phyloP scores from a whole-genome alignment of 1,284 basidiomycete genomes.

The Psilocybe mexicana region DNA sequence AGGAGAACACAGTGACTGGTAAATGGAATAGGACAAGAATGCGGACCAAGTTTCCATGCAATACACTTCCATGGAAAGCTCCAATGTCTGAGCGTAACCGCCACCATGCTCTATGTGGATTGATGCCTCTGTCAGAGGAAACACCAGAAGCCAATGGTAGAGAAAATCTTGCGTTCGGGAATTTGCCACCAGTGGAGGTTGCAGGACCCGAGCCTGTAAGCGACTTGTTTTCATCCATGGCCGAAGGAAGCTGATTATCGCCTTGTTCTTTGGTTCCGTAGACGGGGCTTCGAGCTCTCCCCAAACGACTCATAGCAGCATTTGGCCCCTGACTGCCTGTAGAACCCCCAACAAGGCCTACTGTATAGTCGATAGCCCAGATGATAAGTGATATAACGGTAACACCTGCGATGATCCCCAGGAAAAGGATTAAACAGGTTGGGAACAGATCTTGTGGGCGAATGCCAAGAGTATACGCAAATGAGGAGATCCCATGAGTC shows the following conservation, averaged over 20 bases:
- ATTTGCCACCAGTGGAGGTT: constrained; percentile 10
- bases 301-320: constrained; percentile 29
- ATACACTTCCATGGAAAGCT: constrained; percentile 74
- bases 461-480: constrained; percentile 80
- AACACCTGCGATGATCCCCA: constrained; percentile 74
- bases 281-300: constrained; percentile 54
- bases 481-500: constrained; percentile 70
- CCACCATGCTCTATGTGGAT: constrained; percentile 51
- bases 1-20: constrained; percentile 89
- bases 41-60: constrained; percentile 90
- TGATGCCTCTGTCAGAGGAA: constrained; percentile 33
- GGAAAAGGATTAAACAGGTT: constrained; percentile 81
- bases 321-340: constrained; percentile 25
- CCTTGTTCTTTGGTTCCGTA: constrained; percentile 34
- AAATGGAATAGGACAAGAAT: constrained; percentile 91
- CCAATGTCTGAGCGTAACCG: constrained; percentile 60
- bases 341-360: constrained; percentile 37
- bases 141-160: constrained; percentile 29
- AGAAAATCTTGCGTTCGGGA: constrained; percentile 34
- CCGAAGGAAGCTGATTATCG: constrained; percentile 23
- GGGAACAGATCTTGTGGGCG: constrained; percentile 84
- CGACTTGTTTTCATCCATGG: constrained; percentile 57
- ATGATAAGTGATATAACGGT: constrained; percentile 69
- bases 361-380: constrained; percentile 70
- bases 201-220: constrained; percentile 38